Evolutionary conservation across 805 yeast species (phyloP).

Genomic region (Debaryomyces castellii): DNA sequence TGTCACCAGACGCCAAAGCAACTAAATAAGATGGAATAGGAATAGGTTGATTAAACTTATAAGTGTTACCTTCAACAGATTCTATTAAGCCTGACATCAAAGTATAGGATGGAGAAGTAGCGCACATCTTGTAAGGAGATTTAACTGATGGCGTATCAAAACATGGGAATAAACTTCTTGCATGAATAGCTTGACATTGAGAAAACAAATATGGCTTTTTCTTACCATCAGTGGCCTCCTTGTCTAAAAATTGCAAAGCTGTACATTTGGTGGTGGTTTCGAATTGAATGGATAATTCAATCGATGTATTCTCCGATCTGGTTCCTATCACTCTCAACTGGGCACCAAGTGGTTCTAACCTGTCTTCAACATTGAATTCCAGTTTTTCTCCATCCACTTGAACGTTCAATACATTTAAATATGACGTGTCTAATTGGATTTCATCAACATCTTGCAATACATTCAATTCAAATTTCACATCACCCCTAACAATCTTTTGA

Average conservation of each 20-base stretch:
- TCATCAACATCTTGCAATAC: slow-evolving; percentile 24
- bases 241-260: slow-evolving; percentile 83
- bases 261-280: slow-evolving; percentile 75
- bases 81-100: slow-evolving; percentile 65
- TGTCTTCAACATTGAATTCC: slow-evolving; percentile 33
- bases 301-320: slow-evolving; percentile 5
- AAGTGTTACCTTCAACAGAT: slow-evolving; percentile 11
- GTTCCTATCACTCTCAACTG: slow-evolving; percentile 40
- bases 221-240: slow-evolving; percentile 71
- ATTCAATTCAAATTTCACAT: slow-evolving; percentile 47
- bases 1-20: slow-evolving; percentile 83
- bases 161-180: slow-evolving; percentile 83
- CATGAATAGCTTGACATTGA: slow-evolving; percentile 90
- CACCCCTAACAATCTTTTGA: slow-evolving; percentile 51
- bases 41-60: slow-evolving; percentile 61
- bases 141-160: slow-evolving; percentile 90
- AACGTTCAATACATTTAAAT: slow-evolving; percentile 47
- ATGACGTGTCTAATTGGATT: slow-evolving; percentile 71
- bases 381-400: slow-evolving; percentile 37
- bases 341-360: slow-evolving; percentile 60
- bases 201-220: slow-evolving; percentile 74
- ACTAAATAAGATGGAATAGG: slow-evolving; percentile 86
- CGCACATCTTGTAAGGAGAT: slow-evolving; percentile 56
- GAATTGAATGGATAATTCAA: slow-evolving; percentile 48
- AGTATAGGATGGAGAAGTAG: slow-evolving; percentile 64